A percentile compares a stretch with the other conserved stretches of the same genome.
phyloP scores from a whole-genome alignment of 202 grass and related monocot species.

The Dendrocalamus latiflorus region DNA sequence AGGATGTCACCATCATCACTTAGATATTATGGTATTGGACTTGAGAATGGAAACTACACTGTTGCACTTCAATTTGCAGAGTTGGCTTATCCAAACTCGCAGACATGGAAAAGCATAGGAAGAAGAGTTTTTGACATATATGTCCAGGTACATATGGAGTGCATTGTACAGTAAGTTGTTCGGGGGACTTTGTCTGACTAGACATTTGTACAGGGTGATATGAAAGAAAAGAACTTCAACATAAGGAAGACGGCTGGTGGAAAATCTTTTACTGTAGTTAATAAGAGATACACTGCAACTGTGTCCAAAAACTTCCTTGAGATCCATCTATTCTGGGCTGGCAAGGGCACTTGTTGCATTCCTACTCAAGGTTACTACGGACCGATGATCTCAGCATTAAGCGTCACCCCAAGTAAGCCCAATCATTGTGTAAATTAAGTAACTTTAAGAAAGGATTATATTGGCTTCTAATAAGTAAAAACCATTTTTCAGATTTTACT shows the following conservation, averaged over 20 bases:
- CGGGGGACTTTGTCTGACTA: neutral
- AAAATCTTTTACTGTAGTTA: neutral
- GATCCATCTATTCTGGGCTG: too few species aligned
- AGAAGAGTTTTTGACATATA: too few species aligned
- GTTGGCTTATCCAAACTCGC: too few species aligned
- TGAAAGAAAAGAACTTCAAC: neutral
- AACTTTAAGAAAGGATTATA: neutral
- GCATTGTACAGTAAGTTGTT: neutral
- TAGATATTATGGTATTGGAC: too few species aligned
- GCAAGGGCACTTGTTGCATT: neutral
- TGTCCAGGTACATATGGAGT: neutral
- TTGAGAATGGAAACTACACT: too few species aligned
- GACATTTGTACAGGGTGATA: neutral
- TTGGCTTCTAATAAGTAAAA: neutral
- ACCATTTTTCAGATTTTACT: conserved; percentile 35
- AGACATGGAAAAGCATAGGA: too few species aligned
- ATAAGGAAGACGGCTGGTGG: neutral
- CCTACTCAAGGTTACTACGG: neutral
- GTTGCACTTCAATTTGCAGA: too few species aligned
- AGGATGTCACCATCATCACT: too few species aligned
- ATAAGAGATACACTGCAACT: neutral
- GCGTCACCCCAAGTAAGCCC: neutral
- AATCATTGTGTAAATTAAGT: neutral
- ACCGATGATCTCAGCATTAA: neutral
- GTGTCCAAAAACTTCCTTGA: neutral